Evolutionary conservation across 2,329 filamentous ascomycete species (phyloP).

Genomic region (Fusarium sp.): DNA sequence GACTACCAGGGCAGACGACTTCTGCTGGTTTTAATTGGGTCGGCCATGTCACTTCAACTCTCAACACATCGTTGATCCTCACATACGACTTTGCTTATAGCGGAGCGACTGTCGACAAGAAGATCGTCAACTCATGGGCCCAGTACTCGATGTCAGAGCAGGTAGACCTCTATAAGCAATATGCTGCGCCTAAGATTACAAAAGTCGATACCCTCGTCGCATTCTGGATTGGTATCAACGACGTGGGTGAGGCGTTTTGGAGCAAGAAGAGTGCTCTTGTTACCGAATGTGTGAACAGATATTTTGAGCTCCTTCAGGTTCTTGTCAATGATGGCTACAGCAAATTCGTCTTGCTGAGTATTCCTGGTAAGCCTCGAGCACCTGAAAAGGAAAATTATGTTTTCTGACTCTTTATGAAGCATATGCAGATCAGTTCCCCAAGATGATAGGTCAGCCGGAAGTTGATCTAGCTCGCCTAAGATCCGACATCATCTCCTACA

Average conservation of each 20-base stretch:
- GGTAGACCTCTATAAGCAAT: conserved; percentile 30
- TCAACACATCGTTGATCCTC: conserved; percentile 28
- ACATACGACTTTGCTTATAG: conserved; percentile 37
- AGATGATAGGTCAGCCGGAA: conserved; percentile 19
- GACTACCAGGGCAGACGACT: conserved; percentile 31
- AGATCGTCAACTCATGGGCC: conserved; percentile 30
- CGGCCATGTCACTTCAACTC: conserved; percentile 24
- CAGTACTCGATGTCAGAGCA: conserved; percentile 34
- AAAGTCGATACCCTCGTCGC: conserved; percentile 7
- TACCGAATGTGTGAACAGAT: conserved; percentile 18
- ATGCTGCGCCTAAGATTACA: conserved; percentile 12
- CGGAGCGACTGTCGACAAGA: conserved; percentile 36
- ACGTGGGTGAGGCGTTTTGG: conserved; percentile 36
- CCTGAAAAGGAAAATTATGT: accelerated
- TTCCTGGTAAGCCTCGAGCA: background rate
- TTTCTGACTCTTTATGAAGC: background rate
- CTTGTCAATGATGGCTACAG: conserved; percentile 12
- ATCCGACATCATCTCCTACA: conserved; percentile 23
- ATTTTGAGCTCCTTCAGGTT: conserved; percentile 30
- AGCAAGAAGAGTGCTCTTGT: conserved; percentile 22
- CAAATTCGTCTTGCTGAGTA: conserved; percentile 25
- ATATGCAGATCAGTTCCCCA: conserved; percentile 29
- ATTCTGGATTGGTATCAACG: conserved; percentile 39
- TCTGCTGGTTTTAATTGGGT: conserved; percentile 37
- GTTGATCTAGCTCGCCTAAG: conserved; percentile 16